These are phyloP conservation scores for Pseudogymnoascus sp. DNA, from an alignment of 2,329 filamentous ascomycete genomes.

Conservation along the genomic window DNA sequence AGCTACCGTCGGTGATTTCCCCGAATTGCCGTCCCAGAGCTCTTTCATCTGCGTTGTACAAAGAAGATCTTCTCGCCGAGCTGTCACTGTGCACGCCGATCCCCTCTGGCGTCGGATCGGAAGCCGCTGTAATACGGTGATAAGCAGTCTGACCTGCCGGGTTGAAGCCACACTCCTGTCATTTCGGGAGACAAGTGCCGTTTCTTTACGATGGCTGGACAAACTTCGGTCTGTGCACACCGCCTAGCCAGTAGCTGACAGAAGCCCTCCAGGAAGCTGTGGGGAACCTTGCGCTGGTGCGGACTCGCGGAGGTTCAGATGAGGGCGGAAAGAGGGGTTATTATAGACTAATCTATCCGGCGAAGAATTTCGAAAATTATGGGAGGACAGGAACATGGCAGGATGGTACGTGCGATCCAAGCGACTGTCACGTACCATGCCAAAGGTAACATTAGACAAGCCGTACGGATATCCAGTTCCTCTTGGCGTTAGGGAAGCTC, in stretches of 20 bases:
- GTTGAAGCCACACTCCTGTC: not conserved
- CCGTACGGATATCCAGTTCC: not conserved
- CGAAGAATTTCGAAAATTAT: not conserved
- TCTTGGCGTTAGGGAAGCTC: not conserved
- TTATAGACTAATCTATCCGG: not conserved
- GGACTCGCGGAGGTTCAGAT: not conserved
- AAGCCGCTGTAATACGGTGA: not conserved
- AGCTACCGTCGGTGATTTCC: not conserved
- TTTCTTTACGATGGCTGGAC: not conserved
- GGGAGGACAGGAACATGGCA: not conserved
- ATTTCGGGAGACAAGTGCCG: not conserved
- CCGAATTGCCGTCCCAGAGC: not conserved
- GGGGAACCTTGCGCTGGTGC: not conserved
- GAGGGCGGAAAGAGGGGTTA: not conserved
- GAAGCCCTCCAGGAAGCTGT: not conserved
- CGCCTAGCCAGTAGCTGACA: not conserved
- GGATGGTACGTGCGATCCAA: not conserved
- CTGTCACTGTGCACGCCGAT: not conserved
- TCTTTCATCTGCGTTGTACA: not conserved
- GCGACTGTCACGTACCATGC: constrained; percentile 5
- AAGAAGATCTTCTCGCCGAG: not conserved
- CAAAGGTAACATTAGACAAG: not conserved
- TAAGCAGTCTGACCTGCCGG: not conserved
- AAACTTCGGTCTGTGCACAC: constrained; percentile 1
- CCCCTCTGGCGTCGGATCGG: not conserved